Evolutionary conservation across 176 grass and related monocot species (phyloP).

Genomic region (Zea luxurians): DNA sequence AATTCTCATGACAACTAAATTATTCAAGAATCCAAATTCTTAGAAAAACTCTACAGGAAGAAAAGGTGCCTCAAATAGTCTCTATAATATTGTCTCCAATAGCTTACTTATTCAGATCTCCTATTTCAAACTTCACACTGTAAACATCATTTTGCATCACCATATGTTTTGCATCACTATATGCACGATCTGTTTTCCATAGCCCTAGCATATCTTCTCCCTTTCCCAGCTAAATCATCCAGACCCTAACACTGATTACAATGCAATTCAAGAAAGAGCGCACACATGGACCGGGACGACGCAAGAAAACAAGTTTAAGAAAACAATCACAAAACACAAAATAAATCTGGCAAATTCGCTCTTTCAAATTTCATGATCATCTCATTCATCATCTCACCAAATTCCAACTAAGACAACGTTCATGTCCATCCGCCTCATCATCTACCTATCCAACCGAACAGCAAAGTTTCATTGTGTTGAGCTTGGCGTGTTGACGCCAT

Average conservation of each 20-base stretch:
- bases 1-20: too few relatives aligned
- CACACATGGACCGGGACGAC: neutral
- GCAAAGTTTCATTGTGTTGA: constrained; percentile 21
- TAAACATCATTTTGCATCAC: too few relatives aligned
- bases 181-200: too few relatives aligned
- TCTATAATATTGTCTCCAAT: too few relatives aligned
- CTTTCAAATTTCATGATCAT: neutral
- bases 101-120: too few relatives aligned
- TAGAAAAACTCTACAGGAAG: too few relatives aligned
- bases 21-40: too few relatives aligned
- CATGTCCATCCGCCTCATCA: neutral
- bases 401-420: neutral
- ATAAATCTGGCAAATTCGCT: neutral
- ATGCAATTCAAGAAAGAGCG: neutral
- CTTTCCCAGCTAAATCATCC: too few relatives aligned
- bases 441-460: neutral
- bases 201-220: too few relatives aligned
- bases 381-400: neutral
- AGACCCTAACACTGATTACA: neutral
- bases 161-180: too few relatives aligned
- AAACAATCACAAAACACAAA: neutral
- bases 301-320: neutral
- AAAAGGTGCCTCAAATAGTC: too few relatives aligned
- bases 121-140: too few relatives aligned
- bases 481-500: constrained; percentile 47